These are phyloP conservation scores for Kurtzmaniella natalensis DNA, from an alignment of 1,139 yeast genomes.

Conservation along the genomic window DNA sequence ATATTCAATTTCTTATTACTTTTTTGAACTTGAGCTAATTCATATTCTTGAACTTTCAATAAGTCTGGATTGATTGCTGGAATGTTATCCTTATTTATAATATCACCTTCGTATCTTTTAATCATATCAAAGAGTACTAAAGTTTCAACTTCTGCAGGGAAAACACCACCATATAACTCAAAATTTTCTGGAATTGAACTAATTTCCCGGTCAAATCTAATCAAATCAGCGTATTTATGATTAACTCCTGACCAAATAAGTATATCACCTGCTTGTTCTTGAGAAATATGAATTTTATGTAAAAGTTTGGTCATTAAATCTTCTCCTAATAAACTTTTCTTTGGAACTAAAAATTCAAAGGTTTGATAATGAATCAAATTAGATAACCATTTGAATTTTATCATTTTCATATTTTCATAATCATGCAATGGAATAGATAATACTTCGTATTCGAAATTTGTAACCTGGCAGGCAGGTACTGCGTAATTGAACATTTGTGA, in stretches of 20 bases:
- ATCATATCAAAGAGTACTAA: conserved; percentile 36
- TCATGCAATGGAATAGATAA: conserved; percentile 72
- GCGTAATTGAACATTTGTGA: conserved; percentile 47
- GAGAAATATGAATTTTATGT: conserved; percentile 49
- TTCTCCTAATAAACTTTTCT: conserved; percentile 46
- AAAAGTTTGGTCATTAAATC: conserved; percentile 57
- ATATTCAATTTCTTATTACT: conserved; percentile 39
- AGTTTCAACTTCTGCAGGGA: conserved; percentile 42
- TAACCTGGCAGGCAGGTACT: conserved; percentile 41
- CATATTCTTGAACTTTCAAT: conserved; percentile 15
- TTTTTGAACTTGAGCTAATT: conserved; percentile 24
- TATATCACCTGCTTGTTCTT: conserved; percentile 45
- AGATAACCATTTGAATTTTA: conserved; percentile 62
- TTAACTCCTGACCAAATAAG: conserved; percentile 55
- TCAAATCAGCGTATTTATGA: conserved; percentile 35
- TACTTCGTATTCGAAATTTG: conserved; percentile 67
- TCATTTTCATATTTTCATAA: conserved; percentile 67
- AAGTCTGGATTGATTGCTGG: conserved; percentile 8
- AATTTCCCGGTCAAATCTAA: conserved; percentile 34
- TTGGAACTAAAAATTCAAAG: conserved; percentile 67
- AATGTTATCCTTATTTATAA: conserved; percentile 8
- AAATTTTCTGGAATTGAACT: conserved; percentile 29
- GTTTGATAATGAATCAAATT: conserved; percentile 61
- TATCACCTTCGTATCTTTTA: conserved; percentile 24
- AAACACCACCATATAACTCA: conserved; percentile 40